Conservation (phyloP, 2,329 filamentous ascomycete species). For the Teratosphaeria destructans region DNA sequence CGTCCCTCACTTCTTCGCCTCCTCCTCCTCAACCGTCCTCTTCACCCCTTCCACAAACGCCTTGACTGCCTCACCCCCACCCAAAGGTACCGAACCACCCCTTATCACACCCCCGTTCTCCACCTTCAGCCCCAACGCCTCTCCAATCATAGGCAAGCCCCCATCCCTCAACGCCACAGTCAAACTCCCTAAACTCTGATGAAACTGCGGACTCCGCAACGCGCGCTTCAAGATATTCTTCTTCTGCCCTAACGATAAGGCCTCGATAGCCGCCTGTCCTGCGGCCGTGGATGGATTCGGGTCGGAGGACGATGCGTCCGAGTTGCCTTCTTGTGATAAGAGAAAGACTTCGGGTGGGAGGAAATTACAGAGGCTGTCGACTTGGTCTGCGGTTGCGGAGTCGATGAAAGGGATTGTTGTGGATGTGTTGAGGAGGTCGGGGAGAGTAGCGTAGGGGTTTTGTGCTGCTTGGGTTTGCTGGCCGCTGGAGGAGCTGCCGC, state of each 20-base stretch:
- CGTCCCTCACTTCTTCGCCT: slow-evolving; percentile 10
- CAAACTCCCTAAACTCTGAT: slow-evolving; percentile 73
- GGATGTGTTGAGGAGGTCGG: slow-evolving; percentile 70
- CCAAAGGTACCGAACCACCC: slow-evolving; percentile 70
- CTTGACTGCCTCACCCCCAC: slow-evolving; percentile 79
- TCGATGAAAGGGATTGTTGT: slow-evolving; percentile 71
- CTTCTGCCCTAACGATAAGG: slow-evolving; percentile 66
- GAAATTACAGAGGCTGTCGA: slow-evolving; percentile 66
- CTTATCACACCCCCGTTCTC: slow-evolving; percentile 74
- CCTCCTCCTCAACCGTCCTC: slow-evolving; percentile 58
- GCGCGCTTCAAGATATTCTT: slow-evolving; percentile 70
- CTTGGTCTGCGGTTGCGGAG: slow-evolving; percentile 49
- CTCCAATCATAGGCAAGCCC: slow-evolving; percentile 78
- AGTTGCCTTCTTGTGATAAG: slow-evolving; percentile 54
- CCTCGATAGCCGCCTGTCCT: slow-evolving; percentile 61
- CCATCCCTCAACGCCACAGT: slow-evolving; percentile 84
- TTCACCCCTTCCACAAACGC: slow-evolving; percentile 86
- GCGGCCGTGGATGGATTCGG: slow-evolving; percentile 50
- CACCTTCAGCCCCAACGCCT: slow-evolving; percentile 71
- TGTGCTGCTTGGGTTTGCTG: slow-evolving; percentile 36
- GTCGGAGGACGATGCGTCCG: slow-evolving; percentile 52
- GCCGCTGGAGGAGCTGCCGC: slow-evolving; percentile 28
- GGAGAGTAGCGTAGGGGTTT: slow-evolving; percentile 69
- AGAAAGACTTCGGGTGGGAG: slow-evolving; percentile 71
- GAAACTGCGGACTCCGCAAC: slow-evolving; percentile 79